These are phyloP conservation scores for Aspergillus puulaauensis DNA, from an alignment of 2,329 filamentous ascomycete species.

Conservation along the genomic window DNA sequence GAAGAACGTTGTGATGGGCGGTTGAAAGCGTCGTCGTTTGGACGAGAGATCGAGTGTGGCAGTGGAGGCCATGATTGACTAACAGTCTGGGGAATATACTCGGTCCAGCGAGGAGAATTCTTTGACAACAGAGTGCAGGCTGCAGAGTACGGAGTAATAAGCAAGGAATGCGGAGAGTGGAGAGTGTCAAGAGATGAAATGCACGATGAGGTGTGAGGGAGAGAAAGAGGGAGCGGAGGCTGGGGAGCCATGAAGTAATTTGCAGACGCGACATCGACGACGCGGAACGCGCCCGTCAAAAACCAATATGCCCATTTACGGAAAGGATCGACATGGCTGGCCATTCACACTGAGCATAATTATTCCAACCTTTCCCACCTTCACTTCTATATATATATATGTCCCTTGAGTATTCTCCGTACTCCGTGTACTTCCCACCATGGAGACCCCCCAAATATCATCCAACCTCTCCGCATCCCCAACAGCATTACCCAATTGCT, in stretches of 20 bases:
- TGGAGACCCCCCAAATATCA: constrained; percentile 17
- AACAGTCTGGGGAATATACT: background rate
- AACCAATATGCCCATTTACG: constrained; percentile 24
- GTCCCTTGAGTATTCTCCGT: too few species aligned
- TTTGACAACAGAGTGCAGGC: background rate
- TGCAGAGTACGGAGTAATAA: background rate
- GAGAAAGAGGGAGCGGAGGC: constrained; percentile 11
- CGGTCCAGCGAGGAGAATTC: background rate
- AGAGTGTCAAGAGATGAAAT: background rate
- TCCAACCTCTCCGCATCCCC: constrained; percentile 18
- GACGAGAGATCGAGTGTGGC: constrained; percentile 15
- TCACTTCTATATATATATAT: background rate
- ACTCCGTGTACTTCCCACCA: background rate
- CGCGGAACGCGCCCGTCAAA: constrained; percentile 21
- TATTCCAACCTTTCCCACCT: background rate
- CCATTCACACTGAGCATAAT: background rate
- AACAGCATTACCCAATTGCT: constrained; percentile 27
- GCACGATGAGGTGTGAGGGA: constrained; percentile 10
- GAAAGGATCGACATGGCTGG: background rate
- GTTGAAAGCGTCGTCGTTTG: constrained; percentile 47
- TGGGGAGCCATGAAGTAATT: constrained; percentile 9
- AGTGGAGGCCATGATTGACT: background rate
- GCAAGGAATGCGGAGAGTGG: background rate
- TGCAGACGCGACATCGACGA: constrained; percentile 14
- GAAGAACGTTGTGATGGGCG: constrained; percentile 44